These are phyloP conservation scores for Trametes cubensis DNA, from an alignment of 768 basidiomycete species.

Conservation along the genomic window DNA sequence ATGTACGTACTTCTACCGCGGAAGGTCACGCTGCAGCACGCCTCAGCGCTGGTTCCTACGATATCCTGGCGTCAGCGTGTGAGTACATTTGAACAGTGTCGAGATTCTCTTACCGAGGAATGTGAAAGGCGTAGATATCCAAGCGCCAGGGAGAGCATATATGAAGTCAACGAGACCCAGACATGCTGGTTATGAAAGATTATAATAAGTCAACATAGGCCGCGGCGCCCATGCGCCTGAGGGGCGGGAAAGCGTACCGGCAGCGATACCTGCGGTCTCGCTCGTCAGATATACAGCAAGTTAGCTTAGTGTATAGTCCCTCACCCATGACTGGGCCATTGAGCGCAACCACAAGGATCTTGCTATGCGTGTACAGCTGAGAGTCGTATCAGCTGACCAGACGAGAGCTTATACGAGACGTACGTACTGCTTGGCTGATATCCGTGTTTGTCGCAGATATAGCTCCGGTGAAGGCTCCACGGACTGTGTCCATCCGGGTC, in stretches of 20 bases:
- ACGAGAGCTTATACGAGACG: not conserved
- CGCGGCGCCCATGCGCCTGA: too few relatives aligned
- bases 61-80: not conserved
- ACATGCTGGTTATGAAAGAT: constrained; percentile 45
- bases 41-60: constrained; percentile 66
- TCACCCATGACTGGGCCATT: constrained; percentile 81
- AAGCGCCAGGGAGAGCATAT: constrained; percentile 61
- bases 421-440: constrained; percentile 62
- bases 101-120: constrained; percentile 52
- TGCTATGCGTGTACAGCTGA: constrained; percentile 67
- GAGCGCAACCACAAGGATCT: constrained; percentile 69
- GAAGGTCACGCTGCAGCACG: constrained; percentile 70
- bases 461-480: constrained; percentile 46
- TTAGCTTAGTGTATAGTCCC: constrained; percentile 11
- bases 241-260: too few relatives aligned
- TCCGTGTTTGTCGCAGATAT: constrained; percentile 59
- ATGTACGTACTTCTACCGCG: constrained; percentile 58
- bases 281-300: constrained; percentile 3
- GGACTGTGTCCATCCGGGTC: constrained; percentile 32
- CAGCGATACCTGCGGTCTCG: constrained; percentile 56
- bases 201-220: not conserved
- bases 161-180: constrained; percentile 77
- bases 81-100: too few relatives aligned
- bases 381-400: not conserved
- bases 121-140: constrained; percentile 68